These are phyloP conservation scores for Ganoderma lingzhi DNA, from an alignment of 1,284 basidiomycete species.

Conservation along the genomic window DNA sequence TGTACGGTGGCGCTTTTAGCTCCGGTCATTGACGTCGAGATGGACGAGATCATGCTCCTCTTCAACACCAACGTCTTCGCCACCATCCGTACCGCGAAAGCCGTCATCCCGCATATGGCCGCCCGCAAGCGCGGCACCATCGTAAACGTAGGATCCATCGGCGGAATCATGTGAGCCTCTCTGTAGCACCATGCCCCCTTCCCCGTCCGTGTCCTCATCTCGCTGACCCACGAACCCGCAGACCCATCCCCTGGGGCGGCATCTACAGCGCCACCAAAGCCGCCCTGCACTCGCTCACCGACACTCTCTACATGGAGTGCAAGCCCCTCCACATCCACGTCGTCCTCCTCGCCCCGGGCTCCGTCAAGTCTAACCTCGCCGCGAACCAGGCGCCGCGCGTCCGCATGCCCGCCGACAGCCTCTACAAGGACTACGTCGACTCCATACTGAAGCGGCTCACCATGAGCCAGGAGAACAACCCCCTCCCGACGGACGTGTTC, in stretches of 20 bases:
- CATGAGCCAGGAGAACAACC: slow-evolving; percentile 45
- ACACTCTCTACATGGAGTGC: slow-evolving; percentile 76
- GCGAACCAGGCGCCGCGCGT: slow-evolving; percentile 54
- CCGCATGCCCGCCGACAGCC: slow-evolving; percentile 52
- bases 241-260: slow-evolving; percentile 75
- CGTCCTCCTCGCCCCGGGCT: slow-evolving; percentile 66
- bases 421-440: slow-evolving; percentile 58
- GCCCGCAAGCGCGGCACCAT: slow-evolving; percentile 64
- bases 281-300: slow-evolving; percentile 65
- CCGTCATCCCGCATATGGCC: slow-evolving; percentile 77
- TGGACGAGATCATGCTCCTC: slow-evolving; percentile 56
- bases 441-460: slow-evolving; percentile 48
- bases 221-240: slow-evolving; percentile 34
- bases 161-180: slow-evolving; percentile 58
- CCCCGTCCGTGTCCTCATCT: neutral
- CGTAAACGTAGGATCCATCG: slow-evolving; percentile 78
- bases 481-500: slow-evolving; percentile 61
- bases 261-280: slow-evolving; percentile 76
- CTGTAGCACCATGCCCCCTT: no score
- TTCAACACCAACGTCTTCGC: slow-evolving; percentile 75
- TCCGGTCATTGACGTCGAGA: slow-evolving; percentile 65
- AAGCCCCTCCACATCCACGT: slow-evolving; percentile 66
- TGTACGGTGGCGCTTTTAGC: slow-evolving; percentile 45
- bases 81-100: slow-evolving; percentile 65
- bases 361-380: slow-evolving; percentile 65